Base-by-base conservation (phyloP, 2,329 filamentous ascomycete species). In the Nannizziopsis arthrosporioides region DNA sequence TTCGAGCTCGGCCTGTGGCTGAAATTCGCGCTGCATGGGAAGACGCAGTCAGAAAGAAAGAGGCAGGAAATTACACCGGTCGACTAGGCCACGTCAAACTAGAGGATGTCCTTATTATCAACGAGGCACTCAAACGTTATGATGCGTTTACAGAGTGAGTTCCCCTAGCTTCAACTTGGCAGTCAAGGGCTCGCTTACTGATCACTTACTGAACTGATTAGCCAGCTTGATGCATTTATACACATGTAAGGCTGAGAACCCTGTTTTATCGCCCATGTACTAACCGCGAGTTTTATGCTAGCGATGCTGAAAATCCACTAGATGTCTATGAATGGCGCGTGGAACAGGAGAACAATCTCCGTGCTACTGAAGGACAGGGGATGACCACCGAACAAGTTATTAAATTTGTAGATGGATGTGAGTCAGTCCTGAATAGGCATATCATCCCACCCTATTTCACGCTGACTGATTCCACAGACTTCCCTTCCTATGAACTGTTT, bases 241-340 rank as follows among this genome's bases (percentile, higher is more conserved):
- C 22, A 27, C 22, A 27, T 27, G 22, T 27, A 27, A 27, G 22
- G 7, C 7, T 7, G 22, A 7, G 7, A 3, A 27, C 22, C 3
- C 22, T 30, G 40, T n/a, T 39, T 47, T 11, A 27, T 27, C 22
- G 22, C 22, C 22, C 22, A 27, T 27, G 7, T 7, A 27, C 22
- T 27, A 7, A 27, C 22, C 22, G 7, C 22, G 4, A 7, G 7
- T 27, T 27, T 27, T 27, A n/a, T n/a, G n/a, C n/a, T 40, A 74
- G 71, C 48, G 81, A 94, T 59, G 84, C 88, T 5, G 76, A 84
- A 56, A 72, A 92, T 55, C 73, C 78, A 3, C 71, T 73, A 44
- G 89, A 80, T 60, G 89, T 94, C 45, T 94, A 94, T 58, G 76
- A 75, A 52, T 94, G 89, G 89, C 78, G 88, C 11, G 69, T 81